Evolutionary conservation across 2,329 filamentous ascomycete genomes (phyloP), one percentile per base, ranked within the genome.

Genomic region (Helminthosporium solani): DNA sequence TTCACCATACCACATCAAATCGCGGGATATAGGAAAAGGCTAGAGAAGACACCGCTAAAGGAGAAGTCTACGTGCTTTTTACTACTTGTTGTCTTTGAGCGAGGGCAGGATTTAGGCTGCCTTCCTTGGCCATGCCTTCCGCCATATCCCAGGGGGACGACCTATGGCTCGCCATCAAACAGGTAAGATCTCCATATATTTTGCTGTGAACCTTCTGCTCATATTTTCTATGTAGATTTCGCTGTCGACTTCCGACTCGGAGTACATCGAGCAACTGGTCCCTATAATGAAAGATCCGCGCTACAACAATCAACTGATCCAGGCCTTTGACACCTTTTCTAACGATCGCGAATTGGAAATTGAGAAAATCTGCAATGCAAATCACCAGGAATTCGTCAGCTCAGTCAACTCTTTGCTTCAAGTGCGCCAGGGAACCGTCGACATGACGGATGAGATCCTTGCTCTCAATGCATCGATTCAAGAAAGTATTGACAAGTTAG

Each of bases 231-330:
- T n/a, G n/a, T n/a, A 99, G 90, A 95, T 97, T 57, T 91, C 96
- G 51, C 83, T 95, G 59, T 90, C 92, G 2, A 87, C 90, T 11
- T 90, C 91, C 18, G 92, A 97, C 64, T 81, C 86, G 40, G 94
- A 99, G 62, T 97, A 96, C 64, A 84, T 99, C 53, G 94, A 97
- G 68, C 92, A 96, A 66, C 76, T 99, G 40, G 96, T 97, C 38
- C 92, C 91, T 8, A 88, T 95, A 2, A 85, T 99, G 53, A 94
- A 90, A 75, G 92, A 96, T 79, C 90, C 89, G 57, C 84, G 88
- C 52, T 78, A 83, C 60, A 84, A 88, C 44, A 86, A 88, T 65
- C 82, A 85, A 47, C 79, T 99, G 33, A 82, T 90, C 39, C 86
- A 91, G 59, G 87, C 87, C 50, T 78, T 95, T 45, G 83, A 85